These are phyloP conservation scores for Trametes meyenii DNA, from an alignment of 768 basidiomycete genomes.

Conservation along the genomic window DNA sequence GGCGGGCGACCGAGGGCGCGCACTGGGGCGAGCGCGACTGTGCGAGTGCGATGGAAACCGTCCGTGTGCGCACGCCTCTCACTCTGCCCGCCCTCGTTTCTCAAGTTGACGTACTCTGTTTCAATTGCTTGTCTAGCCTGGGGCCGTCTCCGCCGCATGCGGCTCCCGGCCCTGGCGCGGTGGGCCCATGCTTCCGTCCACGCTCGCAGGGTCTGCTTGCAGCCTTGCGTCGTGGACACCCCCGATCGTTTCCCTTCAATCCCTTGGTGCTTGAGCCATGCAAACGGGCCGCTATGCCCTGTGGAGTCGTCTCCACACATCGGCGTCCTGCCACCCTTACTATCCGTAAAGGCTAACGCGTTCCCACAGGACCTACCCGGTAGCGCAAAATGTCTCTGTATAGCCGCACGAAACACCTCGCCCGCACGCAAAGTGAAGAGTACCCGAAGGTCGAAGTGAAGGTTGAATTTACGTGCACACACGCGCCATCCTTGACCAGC, in stretches of 20 bases:
- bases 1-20: not conserved
- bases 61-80: not conserved
- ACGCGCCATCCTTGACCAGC: constrained; percentile 1
- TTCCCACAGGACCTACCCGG: constrained; percentile 2
- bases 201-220: constrained; percentile 2
- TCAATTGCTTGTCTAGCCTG: not conserved
- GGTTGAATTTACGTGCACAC: constrained; percentile 9
- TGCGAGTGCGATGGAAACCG: not conserved
- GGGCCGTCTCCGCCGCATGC: constrained; percentile 4
- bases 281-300: not conserved
- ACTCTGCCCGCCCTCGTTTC: not conserved
- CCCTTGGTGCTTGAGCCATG: not conserved
- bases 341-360: not conserved
- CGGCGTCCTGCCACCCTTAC: not conserved
- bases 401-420: not conserved
- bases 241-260: constrained; percentile 1
- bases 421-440: not conserved
- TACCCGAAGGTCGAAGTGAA: not conserved
- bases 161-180: constrained; percentile 11
- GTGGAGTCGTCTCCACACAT: constrained; percentile 13
- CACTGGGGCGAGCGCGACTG: too few relatives aligned
- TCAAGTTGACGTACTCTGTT: constrained; percentile 16
- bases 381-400: not conserved
- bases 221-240: constrained; percentile 11
- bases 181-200: not conserved